Evolutionary conservation across 2,329 filamentous ascomycete species (phyloP).

Genomic region (Chalaropsis thielavioides): DNA sequence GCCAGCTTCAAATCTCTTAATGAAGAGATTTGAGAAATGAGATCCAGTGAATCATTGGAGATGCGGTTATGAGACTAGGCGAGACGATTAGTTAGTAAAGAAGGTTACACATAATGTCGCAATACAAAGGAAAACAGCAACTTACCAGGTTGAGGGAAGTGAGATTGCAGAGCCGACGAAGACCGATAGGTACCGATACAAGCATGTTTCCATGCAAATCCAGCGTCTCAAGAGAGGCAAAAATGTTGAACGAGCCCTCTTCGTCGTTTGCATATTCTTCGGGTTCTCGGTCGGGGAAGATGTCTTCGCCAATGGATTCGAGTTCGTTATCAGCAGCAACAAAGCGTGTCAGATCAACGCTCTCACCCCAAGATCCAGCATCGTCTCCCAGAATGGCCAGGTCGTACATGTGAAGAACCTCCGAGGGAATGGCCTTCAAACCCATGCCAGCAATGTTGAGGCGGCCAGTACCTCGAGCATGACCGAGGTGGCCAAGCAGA

Average conservation of each 20-base stretch:
- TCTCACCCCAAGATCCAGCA: constrained; percentile 71
- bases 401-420: constrained; percentile 85
- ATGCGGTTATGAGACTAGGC: constrained; percentile 65
- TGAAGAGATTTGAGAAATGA: constrained; percentile 56
- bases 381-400: constrained; percentile 49
- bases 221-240: constrained; percentile 64
- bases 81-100: constrained; percentile 16
- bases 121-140: constrained; percentile 8
- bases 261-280: constrained; percentile 36
- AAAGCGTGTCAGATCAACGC: constrained; percentile 71
- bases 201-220: constrained; percentile 80
- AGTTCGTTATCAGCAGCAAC: constrained; percentile 85
- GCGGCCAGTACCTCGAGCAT: constrained; percentile 61
- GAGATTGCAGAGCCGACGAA: constrained; percentile 58
- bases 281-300: constrained; percentile 62
- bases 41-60: constrained; percentile 53
- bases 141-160: constrained; percentile 69
- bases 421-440: constrained; percentile 61
- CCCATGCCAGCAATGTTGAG: constrained; percentile 80
- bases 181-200: constrained; percentile 54
- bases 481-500: constrained; percentile 55
- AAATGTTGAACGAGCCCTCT: constrained; percentile 60
- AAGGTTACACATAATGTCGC: background rate
- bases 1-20: constrained; percentile 71
- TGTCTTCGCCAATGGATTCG: constrained; percentile 51